These are phyloP conservation scores for Metschnikowia shivogae DNA, from an alignment of 805 yeast genomes.

Conservation along the genomic window DNA sequence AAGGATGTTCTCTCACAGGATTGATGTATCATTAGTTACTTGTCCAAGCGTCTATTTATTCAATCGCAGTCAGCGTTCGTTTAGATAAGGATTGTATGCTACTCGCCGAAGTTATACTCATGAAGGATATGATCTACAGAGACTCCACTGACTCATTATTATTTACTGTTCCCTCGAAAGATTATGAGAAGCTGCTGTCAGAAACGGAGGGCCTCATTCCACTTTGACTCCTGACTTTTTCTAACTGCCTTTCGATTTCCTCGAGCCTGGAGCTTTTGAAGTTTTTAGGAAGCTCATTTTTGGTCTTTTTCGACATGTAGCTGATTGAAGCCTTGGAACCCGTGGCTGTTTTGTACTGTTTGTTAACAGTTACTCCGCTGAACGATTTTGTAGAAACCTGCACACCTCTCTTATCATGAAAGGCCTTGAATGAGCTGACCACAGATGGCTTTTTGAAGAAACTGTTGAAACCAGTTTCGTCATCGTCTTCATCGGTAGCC, in stretches of 20 bases:
- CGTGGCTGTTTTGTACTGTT: constrained; percentile 51
- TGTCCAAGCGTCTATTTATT: no score
- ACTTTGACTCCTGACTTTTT: constrained; percentile 16
- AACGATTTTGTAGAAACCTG: constrained; percentile 40
- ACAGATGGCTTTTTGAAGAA: constrained; percentile 44
- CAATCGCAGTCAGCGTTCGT: no score
- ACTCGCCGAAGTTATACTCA: not conserved
- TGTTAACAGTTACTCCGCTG: constrained; percentile 49
- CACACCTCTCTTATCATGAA: constrained; percentile 32
- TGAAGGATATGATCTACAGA: not conserved
- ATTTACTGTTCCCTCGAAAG: not conserved
- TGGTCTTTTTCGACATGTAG: constrained; percentile 39
- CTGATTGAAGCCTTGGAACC: constrained; percentile 58
- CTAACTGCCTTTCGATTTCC: constrained; percentile 25
- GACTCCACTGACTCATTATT: not conserved
- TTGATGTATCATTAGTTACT: no score
- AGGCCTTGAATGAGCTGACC: constrained; percentile 43
- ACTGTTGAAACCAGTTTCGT: constrained; percentile 36
- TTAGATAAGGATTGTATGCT: no score
- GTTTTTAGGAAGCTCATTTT: constrained; percentile 16
- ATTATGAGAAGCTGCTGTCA: constrained; percentile 4
- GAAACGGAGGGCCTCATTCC: constrained; percentile 8
- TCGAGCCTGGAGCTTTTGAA: constrained; percentile 26
- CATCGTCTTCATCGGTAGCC: constrained; percentile 26
- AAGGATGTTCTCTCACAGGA: no score